Conservation (phyloP, 352 stramenopile species). For the Globisporangium nunn region DNA sequence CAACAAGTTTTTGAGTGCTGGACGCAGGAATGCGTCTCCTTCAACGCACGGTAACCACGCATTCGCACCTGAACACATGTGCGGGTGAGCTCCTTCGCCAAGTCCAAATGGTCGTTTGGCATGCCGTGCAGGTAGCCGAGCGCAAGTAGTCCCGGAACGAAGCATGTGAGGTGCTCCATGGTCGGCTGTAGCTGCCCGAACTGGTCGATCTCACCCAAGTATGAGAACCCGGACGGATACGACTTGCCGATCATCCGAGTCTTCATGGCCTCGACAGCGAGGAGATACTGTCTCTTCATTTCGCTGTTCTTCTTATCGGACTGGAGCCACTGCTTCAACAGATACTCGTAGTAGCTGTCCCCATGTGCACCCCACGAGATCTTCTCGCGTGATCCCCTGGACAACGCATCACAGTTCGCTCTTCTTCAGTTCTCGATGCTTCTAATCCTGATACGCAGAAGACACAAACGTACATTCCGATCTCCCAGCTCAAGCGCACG, state of each 20-base stretch:
- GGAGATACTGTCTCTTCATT: slow-evolving; percentile 44
- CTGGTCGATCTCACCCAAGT: slow-evolving; percentile 33
- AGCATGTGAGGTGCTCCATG: slow-evolving; percentile 88
- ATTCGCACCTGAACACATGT: slow-evolving; percentile 55
- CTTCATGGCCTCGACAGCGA: slow-evolving; percentile 44
- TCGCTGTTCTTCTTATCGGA: slow-evolving; percentile 38
- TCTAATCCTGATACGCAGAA: neutral
- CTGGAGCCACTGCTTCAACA: slow-evolving; percentile 70
- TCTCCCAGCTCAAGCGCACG: slow-evolving; percentile 27
- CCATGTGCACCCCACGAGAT: slow-evolving; percentile 52
- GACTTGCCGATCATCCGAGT: slow-evolving; percentile 28
- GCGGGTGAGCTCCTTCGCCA: slow-evolving; percentile 65
- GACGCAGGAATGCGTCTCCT: neutral
- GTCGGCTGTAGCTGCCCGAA: slow-evolving; percentile 19
- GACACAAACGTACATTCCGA: slow-evolving; percentile 13
- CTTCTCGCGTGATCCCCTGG: slow-evolving; percentile 10
- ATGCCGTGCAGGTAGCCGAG: slow-evolving; percentile 59
- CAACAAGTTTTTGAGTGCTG: neutral
- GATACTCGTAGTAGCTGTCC: slow-evolving; percentile 74
- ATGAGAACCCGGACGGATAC: slow-evolving; percentile 27
- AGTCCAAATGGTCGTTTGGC: slow-evolving; percentile 37
- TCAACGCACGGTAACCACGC: no score
- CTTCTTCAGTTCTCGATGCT: no score
- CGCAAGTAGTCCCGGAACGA: slow-evolving; percentile 75
- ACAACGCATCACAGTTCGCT: no score